Percentiles rank a stretch among this genome's conserved stretches.
Conservation (phyloP, 441 rosid genomes). For the Jatropha podagrica region DNA sequence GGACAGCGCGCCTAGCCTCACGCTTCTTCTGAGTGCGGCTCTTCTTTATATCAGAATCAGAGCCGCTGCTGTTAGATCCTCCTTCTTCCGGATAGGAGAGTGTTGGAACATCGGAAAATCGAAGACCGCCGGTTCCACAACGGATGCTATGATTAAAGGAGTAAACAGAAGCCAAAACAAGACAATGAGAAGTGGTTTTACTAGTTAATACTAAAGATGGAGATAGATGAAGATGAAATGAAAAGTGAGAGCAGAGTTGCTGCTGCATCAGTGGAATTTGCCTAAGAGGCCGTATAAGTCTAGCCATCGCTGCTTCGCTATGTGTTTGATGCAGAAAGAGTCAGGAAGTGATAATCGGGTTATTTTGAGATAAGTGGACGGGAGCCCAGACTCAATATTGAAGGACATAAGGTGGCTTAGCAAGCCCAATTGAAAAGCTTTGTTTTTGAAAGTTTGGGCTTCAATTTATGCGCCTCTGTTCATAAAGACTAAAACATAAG, state of each 20-base stretch:
- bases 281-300: slow-evolving; percentile 59
- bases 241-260: slow-evolving; percentile 19
- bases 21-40: slow-evolving; percentile 87
- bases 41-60: slow-evolving; percentile 49
- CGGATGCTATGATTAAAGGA: slow-evolving; percentile 32
- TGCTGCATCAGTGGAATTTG: slow-evolving; percentile 44
- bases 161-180: slow-evolving; percentile 28
- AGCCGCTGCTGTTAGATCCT: slow-evolving; percentile 34
- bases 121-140: slow-evolving; percentile 35
- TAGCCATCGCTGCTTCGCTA: slow-evolving; percentile 36
- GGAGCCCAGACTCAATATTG: too few species aligned
- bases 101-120: slow-evolving; percentile 26
- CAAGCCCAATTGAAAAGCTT: background rate
- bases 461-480: too few species aligned
- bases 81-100: slow-evolving; percentile 35
- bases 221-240: slow-evolving; percentile 25
- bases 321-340: background rate
- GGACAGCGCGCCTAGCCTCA: slow-evolving; percentile 78
- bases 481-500: too few species aligned
- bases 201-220: slow-evolving; percentile 23
- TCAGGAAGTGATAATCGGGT: background rate
- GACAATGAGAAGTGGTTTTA: slow-evolving; percentile 15
- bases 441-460: too few species aligned
- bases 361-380: too few species aligned
- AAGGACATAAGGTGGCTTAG: too few species aligned